A percentile compares a stretch with the other conserved stretches of the same genome.
phyloP scores from a whole-genome alignment of 23 red algal species.

The Gracilaria gracilis region DNA sequence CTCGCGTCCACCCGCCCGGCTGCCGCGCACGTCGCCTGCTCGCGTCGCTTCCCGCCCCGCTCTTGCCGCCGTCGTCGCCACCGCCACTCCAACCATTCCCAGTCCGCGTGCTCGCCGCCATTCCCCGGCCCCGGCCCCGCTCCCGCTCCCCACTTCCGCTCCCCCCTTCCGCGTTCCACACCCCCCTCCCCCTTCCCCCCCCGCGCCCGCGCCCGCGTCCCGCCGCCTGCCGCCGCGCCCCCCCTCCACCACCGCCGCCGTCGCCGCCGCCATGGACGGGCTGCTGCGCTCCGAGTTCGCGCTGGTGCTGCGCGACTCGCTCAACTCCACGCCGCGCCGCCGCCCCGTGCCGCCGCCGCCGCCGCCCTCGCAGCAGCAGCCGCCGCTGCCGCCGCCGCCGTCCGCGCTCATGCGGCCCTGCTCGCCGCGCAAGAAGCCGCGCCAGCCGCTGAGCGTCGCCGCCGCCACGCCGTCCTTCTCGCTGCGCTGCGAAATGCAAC shows the following conservation, averaged over 20 bases:
- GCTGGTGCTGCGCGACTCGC: conserved; percentile 58
- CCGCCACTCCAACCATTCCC: not conserved
- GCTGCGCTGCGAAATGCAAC: conserved; percentile 40
- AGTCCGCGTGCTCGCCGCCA: not conserved
- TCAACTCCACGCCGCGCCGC: conserved; percentile 57
- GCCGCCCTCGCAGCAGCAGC: not conserved
- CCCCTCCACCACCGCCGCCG: not conserved
- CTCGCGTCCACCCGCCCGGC: not conserved
- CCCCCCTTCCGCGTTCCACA: no score
- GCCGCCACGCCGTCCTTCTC: not conserved
- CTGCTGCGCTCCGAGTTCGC: conserved; percentile 67
- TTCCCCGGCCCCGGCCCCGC: not conserved
- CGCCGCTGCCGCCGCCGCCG: not conserved
- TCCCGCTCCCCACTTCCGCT: not conserved
- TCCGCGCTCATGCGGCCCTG: not conserved
- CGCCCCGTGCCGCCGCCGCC: not conserved
- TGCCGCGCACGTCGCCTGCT: not conserved
- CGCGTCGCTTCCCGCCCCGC: no score
- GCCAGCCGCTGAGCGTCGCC: not conserved
- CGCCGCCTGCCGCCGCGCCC: no score
- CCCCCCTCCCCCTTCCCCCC: not conserved
- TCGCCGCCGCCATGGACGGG: conserved; percentile 43
- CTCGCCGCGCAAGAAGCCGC: conserved; percentile 19
- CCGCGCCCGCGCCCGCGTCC: not conserved
- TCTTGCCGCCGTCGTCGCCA: no score